Conservation (phyloP, 371 early-diverging fungal genomes). For the Mucor plumbeus region DNA sequence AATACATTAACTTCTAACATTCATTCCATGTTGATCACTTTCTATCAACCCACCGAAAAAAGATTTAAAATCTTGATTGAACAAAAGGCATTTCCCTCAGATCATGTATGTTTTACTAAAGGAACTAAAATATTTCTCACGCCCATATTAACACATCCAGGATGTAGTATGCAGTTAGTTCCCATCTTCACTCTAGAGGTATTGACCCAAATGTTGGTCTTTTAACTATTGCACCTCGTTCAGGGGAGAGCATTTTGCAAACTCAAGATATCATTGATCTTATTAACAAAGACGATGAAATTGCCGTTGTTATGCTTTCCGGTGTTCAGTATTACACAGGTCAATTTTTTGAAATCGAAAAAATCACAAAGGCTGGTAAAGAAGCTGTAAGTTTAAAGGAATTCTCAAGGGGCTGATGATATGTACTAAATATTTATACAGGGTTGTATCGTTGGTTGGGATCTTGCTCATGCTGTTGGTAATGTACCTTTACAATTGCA, state of each 20-base stretch:
- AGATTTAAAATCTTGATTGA: slow-evolving; percentile 93
- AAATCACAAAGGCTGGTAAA: slow-evolving; percentile 85
- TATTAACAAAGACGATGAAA: slow-evolving; percentile 75
- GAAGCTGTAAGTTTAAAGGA: slow-evolving; percentile 58
- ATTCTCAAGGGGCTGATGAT: no score
- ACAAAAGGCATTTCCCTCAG: slow-evolving; percentile 93
- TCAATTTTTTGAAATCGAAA: slow-evolving; percentile 88
- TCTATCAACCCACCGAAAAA: slow-evolving; percentile 82
- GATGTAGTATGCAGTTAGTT: slow-evolving; percentile 81
- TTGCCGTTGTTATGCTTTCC: slow-evolving; percentile 88
- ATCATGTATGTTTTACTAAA: slow-evolving; percentile 65
- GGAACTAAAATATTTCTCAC: slow-evolving; percentile 54
- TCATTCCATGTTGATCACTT: slow-evolving; percentile 89
- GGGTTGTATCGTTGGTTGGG: slow-evolving; percentile 94
- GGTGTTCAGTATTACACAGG: slow-evolving; percentile 98
- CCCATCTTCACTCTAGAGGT: slow-evolving; percentile 86
- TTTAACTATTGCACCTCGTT: slow-evolving; percentile 75
- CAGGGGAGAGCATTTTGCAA: slow-evolving; percentile 73
- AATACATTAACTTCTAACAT: slow-evolving; percentile 91
- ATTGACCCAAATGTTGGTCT: slow-evolving; percentile 73
- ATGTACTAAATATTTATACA: slow-evolving; percentile 17
- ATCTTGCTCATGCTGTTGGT: slow-evolving; percentile 96
- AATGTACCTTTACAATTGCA: slow-evolving; percentile 89
- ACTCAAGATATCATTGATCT: slow-evolving; percentile 82
- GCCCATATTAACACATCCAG: neutral